phyloP scores from a whole-genome alignment of 768 basidiomycete species.

The Tylopilus felleus region DNA sequence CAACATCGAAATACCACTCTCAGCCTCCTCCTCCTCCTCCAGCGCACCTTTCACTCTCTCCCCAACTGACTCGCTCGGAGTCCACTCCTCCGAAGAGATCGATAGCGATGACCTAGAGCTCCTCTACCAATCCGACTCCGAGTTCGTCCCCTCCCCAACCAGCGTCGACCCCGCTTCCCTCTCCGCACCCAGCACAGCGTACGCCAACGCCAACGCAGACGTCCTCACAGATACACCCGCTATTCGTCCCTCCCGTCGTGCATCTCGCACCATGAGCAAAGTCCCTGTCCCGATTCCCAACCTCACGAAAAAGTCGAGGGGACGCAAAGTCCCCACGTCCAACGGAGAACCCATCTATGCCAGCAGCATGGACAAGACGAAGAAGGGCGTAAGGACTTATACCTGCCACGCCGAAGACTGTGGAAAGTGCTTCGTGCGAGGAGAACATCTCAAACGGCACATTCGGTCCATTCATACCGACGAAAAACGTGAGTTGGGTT shows the following conservation, averaged over 20 bases:
- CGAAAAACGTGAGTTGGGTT: constrained; percentile 68
- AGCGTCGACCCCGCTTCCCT: constrained; percentile 11
- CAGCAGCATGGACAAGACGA: constrained; percentile 31
- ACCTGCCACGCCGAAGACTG: constrained; percentile 70
- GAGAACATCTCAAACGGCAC: constrained; percentile 82
- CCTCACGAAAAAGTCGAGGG: constrained; percentile 47
- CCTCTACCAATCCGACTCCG: constrained; percentile 23
- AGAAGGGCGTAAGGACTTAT: constrained; percentile 45
- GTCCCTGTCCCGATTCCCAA: constrained; percentile 47
- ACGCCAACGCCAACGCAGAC: background rate
- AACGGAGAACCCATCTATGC: constrained; percentile 20
- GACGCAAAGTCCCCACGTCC: constrained; percentile 46
- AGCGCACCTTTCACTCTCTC: background rate
- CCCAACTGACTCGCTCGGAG: background rate
- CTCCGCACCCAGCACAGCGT: background rate
- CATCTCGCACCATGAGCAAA: constrained; percentile 22
- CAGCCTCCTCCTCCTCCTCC: background rate
- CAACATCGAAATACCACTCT: constrained; percentile 4
- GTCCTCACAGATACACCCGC: background rate
- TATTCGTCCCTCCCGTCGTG: constrained; percentile 21
- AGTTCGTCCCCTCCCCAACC: constrained; percentile 14
- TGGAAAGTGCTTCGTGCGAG: constrained; percentile 73
- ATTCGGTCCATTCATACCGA: constrained; percentile 77
- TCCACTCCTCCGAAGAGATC: constrained; percentile 14
- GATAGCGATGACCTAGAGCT: constrained; percentile 19